Evolutionary conservation across 306 rosid genomes (phyloP).

Genomic region (Castanea sativa): DNA sequence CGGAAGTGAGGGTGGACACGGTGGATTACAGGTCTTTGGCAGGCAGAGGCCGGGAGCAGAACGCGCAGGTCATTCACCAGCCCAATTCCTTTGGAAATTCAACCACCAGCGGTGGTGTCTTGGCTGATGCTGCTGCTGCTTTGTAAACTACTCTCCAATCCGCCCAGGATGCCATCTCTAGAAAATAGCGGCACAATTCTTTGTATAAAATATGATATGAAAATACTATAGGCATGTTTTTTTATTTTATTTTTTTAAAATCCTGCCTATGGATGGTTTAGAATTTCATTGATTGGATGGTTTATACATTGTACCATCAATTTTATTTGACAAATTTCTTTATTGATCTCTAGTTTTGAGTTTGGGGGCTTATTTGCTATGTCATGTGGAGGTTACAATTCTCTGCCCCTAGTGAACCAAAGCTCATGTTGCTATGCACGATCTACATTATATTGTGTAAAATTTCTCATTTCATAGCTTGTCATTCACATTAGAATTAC

Average conservation of each 20-base stretch:
- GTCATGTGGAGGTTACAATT: too few species aligned
- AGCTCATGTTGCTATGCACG: too few species aligned
- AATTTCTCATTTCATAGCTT: too few species aligned
- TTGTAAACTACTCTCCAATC: constrained; percentile 52
- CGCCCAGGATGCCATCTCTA: constrained; percentile 51
- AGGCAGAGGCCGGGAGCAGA: constrained; percentile 40
- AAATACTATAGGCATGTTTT: background rate
- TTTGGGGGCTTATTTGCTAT: too few species aligned
- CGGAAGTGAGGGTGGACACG: constrained; percentile 50
- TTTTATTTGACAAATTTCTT: background rate
- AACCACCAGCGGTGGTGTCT: constrained; percentile 46
- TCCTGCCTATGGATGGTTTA: background rate
- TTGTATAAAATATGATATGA: background rate
- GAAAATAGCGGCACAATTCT: constrained; percentile 16
- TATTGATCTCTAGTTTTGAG: too few species aligned
- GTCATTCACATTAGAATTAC: too few species aligned
- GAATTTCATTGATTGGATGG: background rate
- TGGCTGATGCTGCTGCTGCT: constrained; percentile 51
- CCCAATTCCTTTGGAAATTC: constrained; percentile 26
- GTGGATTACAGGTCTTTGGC: constrained; percentile 49
- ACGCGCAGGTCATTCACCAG: constrained; percentile 55
- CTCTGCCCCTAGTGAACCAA: too few species aligned
- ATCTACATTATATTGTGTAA: too few species aligned
- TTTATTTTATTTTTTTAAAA: background rate
- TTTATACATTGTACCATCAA: background rate